Conservation (phyloP, 192 early-diverging fungal species). For the Entomortierella beljakovae region DNA sequence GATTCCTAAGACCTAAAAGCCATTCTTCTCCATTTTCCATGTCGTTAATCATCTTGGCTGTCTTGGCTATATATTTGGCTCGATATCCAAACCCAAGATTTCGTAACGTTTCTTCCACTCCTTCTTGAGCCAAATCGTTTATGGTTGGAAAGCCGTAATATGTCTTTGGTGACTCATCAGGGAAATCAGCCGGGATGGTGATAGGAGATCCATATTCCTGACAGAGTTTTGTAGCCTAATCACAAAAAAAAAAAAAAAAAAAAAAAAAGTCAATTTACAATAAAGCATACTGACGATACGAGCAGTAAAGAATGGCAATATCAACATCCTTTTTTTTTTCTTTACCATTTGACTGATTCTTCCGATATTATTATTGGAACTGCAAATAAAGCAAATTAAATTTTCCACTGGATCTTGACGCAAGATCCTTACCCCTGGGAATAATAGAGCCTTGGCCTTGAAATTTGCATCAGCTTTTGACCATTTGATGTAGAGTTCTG, state of each 20-base stretch:
- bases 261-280: neutral
- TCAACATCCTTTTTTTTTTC: neutral
- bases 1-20: constrained; percentile 69
- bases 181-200: constrained; percentile 1
- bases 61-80: constrained; percentile 89
- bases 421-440: constrained; percentile 79
- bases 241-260: neutral
- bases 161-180: constrained; percentile 15
- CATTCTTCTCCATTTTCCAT: constrained; percentile 64
- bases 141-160: constrained; percentile 82
- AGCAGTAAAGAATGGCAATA: neutral
- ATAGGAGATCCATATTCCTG: constrained; percentile 58
- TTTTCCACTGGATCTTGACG: constrained; percentile 91
- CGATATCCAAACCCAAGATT: constrained; percentile 94
- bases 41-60: constrained; percentile 66
- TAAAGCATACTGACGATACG: neutral
- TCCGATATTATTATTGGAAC: constrained; percentile 93
- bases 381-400: constrained; percentile 92
- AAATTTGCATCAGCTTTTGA: constrained; percentile 76
- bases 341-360: constrained; percentile 88
- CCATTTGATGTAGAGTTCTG: constrained; percentile 68
- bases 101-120: constrained; percentile 74
- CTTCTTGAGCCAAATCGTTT: constrained; percentile 58
- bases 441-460: constrained; percentile 58
- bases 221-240: constrained; percentile 63